Evolutionary conservation across 1,139 yeast species (phyloP), one percentile per base, ranked within the genome.

Genomic region (Taiozyma sp.): DNA sequence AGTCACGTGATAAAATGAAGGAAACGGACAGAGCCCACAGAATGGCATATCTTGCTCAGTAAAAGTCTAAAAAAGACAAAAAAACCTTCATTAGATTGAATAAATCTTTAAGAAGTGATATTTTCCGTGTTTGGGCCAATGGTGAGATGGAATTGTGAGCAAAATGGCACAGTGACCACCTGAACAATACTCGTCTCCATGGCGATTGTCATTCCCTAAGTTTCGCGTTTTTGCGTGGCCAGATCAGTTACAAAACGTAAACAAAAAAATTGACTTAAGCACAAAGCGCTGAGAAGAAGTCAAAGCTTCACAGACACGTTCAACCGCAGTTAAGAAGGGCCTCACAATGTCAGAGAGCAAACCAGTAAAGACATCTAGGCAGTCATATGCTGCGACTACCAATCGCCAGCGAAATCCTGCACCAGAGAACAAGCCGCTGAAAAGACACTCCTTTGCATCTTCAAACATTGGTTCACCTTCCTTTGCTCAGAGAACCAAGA

Each of bases 1-100:
- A 24, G 43, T 47, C 53, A 48, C 54, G 54, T 51, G 54, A 43
- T 8, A 19, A 37, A 6, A 32, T 32, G 4, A 30, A 30, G 26
- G 19, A 19, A 24, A 24, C 13, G 11, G 13, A 28, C 30, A 6
- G 3, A 6, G 2, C 7, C 8, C 5, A 9, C 30, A 28, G 13
- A 8, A 28, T 28, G 4, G 30, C 8, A 9, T 9, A 28, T 28
- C 8, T 10, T 4, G 13, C 30, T 28, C 30, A 28, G 13, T 9
- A 10, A 10, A 28, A 9, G 11, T 28, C 30, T 10, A 9, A 6
- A 6, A 30, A 13, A 11, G n/a, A 13, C 11, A n/a, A 11, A 30
- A 30, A 28, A 28, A 10, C 9, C 7, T 26, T 26, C 29, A 26
- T 28, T 28, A 10, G 13, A 10, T 7, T 10, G 30, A 28, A 28